Conservation (phyloP, 345 rosid species). For the Arabidopsis suecica region DNA sequence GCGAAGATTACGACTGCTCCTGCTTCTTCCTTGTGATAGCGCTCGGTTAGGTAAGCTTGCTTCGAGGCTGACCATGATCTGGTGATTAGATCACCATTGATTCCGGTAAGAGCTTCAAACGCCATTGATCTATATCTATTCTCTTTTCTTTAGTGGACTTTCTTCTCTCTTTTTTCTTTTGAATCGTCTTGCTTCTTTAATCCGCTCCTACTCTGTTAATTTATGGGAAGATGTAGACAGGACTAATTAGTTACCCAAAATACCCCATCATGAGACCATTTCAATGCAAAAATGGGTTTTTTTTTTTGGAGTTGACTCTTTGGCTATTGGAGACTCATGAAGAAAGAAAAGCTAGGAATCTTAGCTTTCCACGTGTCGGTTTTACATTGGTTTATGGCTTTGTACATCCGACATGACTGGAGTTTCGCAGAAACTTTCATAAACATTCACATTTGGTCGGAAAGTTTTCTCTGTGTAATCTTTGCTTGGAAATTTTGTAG, state of each 20-base stretch:
- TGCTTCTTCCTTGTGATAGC: conserved; percentile 37
- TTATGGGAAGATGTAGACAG: neutral
- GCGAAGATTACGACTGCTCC: conserved; percentile 44
- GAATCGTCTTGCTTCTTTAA: conserved; percentile 12
- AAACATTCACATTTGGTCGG: neutral
- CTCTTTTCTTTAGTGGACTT: neutral
- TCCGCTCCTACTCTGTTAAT: conserved; percentile 2
- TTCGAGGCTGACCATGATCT: conserved; percentile 49
- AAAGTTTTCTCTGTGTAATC: neutral
- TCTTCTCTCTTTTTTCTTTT: neutral
- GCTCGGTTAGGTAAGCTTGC: conserved; percentile 46
- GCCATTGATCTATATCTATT: conserved; percentile 26
- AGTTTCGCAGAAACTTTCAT: conserved; percentile 28
- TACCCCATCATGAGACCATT: conserved; percentile 2
- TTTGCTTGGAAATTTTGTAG: conserved; percentile 1
- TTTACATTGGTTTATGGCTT: neutral
- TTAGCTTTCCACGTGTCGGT: conserved; percentile 9
- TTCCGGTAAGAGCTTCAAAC: conserved; percentile 35
- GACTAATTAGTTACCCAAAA: conserved; percentile 16
- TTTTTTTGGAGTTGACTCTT: conserved; percentile 2
- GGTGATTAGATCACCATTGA: conserved; percentile 51
- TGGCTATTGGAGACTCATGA: conserved; percentile 15
- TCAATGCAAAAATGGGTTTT: neutral
- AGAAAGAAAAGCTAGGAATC: neutral
- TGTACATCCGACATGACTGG: conserved; percentile 30